Evolutionary conservation across 2,329 filamentous ascomycete species (phyloP).

Genomic region (Achaetomium macrosporum): DNA sequence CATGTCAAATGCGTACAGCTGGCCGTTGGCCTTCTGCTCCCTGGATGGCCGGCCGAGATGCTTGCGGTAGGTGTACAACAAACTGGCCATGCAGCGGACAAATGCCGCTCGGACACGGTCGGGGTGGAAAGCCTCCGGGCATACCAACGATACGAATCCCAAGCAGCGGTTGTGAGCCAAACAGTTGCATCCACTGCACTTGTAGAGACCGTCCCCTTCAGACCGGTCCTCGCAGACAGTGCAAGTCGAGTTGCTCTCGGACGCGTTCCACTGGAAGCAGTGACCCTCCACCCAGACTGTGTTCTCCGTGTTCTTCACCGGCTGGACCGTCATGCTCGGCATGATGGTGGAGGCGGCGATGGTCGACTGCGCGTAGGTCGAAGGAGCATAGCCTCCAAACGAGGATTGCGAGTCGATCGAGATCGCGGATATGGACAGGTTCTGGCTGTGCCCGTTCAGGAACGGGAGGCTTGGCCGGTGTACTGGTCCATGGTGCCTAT

Average conservation of each 20-base stretch:
- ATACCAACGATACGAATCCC: constrained; percentile 58
- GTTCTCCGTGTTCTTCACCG: constrained; percentile 70
- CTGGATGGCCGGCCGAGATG: constrained; percentile 53
- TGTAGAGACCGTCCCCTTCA: constrained; percentile 66
- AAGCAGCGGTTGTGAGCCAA: constrained; percentile 55
- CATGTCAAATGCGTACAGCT: constrained; percentile 60
- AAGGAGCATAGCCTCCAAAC: constrained; percentile 70
- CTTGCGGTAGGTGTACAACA: constrained; percentile 62
- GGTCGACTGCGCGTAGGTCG: constrained; percentile 80
- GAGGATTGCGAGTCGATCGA: constrained; percentile 64
- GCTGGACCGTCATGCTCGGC: constrained; percentile 76
- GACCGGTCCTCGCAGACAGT: constrained; percentile 71
- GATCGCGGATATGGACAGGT: constrained; percentile 53
- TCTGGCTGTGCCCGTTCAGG: constrained; percentile 57
- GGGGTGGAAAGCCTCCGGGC: constrained; percentile 54
- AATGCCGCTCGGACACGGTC: constrained; percentile 60
- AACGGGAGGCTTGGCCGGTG: constrained; percentile 70
- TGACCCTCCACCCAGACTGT: constrained; percentile 82
- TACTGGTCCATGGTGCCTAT: constrained; percentile 56
- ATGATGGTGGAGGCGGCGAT: constrained; percentile 80
- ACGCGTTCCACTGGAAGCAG: constrained; percentile 61
- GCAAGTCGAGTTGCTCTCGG: constrained; percentile 58
- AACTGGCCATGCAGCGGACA: constrained; percentile 58
- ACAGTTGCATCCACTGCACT: constrained; percentile 60
- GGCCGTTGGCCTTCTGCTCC: constrained; percentile 55